Percentiles rank a stretch among this genome's conserved stretches.
Conservation (phyloP, 2,329 filamentous ascomycete genomes). For the Fusarium humuli region DNA sequence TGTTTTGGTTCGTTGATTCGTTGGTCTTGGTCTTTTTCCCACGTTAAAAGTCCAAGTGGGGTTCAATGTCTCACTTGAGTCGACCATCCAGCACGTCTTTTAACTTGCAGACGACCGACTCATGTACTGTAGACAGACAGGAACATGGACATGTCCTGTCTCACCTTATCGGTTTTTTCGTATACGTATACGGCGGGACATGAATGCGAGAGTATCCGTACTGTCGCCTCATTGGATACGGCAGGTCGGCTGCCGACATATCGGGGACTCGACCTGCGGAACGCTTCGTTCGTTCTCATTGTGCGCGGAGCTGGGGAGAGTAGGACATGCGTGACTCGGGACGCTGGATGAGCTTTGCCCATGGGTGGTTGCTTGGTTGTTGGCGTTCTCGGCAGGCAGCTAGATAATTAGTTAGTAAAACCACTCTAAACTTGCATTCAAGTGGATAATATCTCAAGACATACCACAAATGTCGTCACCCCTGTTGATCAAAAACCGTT, state of each 20-base stretch:
- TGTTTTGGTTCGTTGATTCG: slow-evolving; percentile 28
- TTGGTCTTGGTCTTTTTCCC: not conserved
- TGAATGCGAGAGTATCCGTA: not conserved
- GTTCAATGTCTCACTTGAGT: slow-evolving; percentile 34
- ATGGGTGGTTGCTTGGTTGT: slow-evolving; percentile 54
- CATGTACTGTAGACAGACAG: slow-evolving; percentile 3
- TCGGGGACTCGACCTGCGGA: slow-evolving; percentile 23
- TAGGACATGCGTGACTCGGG: slow-evolving; percentile 48
- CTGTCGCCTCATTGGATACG: slow-evolving; percentile 25
- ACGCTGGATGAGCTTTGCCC: slow-evolving; percentile 54
- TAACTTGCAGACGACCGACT: slow-evolving; percentile 21
- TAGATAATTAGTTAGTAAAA: slow-evolving; percentile 43
- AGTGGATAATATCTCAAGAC: slow-evolving; percentile 39
- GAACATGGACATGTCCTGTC: not conserved
- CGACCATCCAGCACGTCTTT: slow-evolving; percentile 21
- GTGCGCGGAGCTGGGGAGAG: slow-evolving; percentile 47
- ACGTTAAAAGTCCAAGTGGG: slow-evolving; percentile 25
- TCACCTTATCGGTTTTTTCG: slow-evolving; percentile 6
- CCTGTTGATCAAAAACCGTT: slow-evolving; percentile 47
- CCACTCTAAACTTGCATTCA: slow-evolving; percentile 10
- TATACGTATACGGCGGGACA: slow-evolving; percentile 11
- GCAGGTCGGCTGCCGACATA: slow-evolving; percentile 31
- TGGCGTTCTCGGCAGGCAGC: slow-evolving; percentile 56
- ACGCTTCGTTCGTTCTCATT: slow-evolving; percentile 33
- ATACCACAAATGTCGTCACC: slow-evolving; percentile 60